Conservation (phyloP, 208 protist species). For the Leishmania lainsoni region DNA sequence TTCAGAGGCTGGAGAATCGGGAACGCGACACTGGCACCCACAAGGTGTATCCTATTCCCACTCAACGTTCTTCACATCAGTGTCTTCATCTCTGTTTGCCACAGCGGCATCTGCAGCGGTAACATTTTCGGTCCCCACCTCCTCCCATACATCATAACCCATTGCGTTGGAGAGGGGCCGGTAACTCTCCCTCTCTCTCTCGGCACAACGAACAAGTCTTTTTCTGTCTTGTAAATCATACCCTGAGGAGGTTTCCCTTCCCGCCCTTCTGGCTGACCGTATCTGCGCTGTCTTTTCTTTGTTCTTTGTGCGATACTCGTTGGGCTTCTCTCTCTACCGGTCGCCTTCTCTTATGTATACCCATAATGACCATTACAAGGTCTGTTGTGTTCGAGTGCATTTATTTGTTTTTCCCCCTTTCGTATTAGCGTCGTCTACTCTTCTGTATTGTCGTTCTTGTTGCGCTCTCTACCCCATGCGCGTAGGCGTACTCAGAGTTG, state of each 20-base stretch:
- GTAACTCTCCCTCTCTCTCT: not conserved
- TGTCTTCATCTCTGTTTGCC: not conserved
- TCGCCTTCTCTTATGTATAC: not conserved
- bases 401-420: too few relatives aligned
- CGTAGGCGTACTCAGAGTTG: too few relatives aligned
- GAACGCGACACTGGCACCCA: not conserved
- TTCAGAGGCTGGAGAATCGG: not conserved
- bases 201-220: not conserved
- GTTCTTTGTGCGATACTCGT: slow-evolving; percentile 1
- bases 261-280: slow-evolving; percentile 8
- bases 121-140: not conserved
- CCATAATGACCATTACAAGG: not conserved
- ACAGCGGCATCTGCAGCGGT: not conserved
- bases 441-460: not conserved
- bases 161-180: not conserved
- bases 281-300: not conserved
- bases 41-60: not conserved
- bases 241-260: slow-evolving; percentile 8
- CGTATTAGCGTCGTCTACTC: not conserved
- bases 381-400: not conserved
- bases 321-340: not conserved
- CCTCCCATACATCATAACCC: not conserved
- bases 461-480: not conserved
- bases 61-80: not conserved
- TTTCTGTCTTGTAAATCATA: not conserved